Conservation (phyloP, 2,329 filamentous ascomycete species). For the Aureobasidium lini region DNA sequence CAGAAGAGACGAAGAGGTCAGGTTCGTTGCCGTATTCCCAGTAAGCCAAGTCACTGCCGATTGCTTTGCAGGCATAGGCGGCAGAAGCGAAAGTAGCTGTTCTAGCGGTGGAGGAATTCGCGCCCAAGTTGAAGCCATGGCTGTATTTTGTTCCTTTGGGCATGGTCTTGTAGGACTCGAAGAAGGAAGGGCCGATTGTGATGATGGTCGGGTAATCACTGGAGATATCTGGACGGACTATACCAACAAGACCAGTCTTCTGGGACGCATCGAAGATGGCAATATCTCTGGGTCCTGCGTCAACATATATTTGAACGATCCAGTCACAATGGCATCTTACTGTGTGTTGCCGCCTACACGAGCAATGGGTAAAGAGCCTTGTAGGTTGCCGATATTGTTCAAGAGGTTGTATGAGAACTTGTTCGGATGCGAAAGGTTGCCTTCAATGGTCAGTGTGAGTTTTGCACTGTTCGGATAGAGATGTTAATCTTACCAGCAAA, state of each 20-base stretch:
- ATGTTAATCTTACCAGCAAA: slow-evolving; percentile 34
- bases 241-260: slow-evolving; percentile 45
- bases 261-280: slow-evolving; percentile 52
- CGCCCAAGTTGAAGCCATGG: slow-evolving; percentile 55
- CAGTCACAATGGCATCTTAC: slow-evolving; percentile 17
- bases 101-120: slow-evolving; percentile 47
- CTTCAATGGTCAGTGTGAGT: slow-evolving; percentile 21
- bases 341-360: slow-evolving; percentile 62
- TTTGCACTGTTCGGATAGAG: not conserved
- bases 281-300: slow-evolving; percentile 39
- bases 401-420: slow-evolving; percentile 54
- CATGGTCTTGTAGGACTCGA: slow-evolving; percentile 55
- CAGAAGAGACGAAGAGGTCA: slow-evolving; percentile 49
- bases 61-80: slow-evolving; percentile 49
- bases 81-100: slow-evolving; percentile 48
- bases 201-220: slow-evolving; percentile 55
- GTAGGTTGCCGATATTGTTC: slow-evolving; percentile 47
- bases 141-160: slow-evolving; percentile 46
- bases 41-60: slow-evolving; percentile 44
- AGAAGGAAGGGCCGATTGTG: slow-evolving; percentile 53
- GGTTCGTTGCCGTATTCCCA: slow-evolving; percentile 62
- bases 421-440: slow-evolving; percentile 50
- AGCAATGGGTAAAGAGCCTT: slow-evolving; percentile 52
- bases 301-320: not conserved
- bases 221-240: slow-evolving; percentile 43